phyloP scores from a whole-genome alignment of 495 filamentous ascomycete genomes.

The Oidiodendron maius region DNA sequence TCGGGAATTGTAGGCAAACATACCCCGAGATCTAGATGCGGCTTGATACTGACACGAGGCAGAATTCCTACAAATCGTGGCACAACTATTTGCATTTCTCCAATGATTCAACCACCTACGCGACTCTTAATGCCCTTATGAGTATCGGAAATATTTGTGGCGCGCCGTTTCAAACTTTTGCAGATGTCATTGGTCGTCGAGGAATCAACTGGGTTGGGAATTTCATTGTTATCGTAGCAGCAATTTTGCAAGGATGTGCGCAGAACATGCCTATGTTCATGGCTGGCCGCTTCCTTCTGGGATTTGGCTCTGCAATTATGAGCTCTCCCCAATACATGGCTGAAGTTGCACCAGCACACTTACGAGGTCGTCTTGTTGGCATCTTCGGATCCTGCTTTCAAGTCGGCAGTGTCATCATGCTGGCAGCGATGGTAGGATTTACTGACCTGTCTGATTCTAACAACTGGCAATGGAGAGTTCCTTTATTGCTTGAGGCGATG shows the following conservation, averaged over 20 bases:
- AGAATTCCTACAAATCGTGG: constrained; percentile 27
- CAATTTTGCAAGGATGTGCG: constrained; percentile 33
- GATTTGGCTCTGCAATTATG: constrained; percentile 34
- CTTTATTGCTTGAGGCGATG: constrained; percentile 31
- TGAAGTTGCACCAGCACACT: constrained; percentile 36
- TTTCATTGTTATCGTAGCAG: constrained; percentile 30
- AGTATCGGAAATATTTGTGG: constrained; percentile 33
- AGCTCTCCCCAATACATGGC: constrained; percentile 38
- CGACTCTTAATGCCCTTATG: constrained; percentile 34
- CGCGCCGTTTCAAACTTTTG: constrained; percentile 31
- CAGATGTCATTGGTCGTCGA: constrained; percentile 35
- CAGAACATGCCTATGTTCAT: constrained; percentile 31
- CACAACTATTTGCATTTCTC: constrained; percentile 25
- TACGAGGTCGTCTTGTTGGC: constrained; percentile 37
- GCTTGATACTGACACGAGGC: not conserved
- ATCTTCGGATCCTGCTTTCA: constrained; percentile 41
- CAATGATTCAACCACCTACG: constrained; percentile 26
- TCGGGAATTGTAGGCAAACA: constrained; percentile 26
- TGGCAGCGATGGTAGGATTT: constrained; percentile 32
- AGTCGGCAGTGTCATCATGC: constrained; percentile 32
- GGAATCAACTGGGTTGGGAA: constrained; percentile 36
- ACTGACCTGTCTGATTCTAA: constrained; percentile 18
- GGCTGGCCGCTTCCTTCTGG: constrained; percentile 36
- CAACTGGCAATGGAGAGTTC: constrained; percentile 31
- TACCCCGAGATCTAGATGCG: constrained; percentile 3